Evolutionary conservation across 164 flowering plant genomes (phyloP), one percentile per base, ranked within the genome.

Genomic region (Piper longum): DNA sequence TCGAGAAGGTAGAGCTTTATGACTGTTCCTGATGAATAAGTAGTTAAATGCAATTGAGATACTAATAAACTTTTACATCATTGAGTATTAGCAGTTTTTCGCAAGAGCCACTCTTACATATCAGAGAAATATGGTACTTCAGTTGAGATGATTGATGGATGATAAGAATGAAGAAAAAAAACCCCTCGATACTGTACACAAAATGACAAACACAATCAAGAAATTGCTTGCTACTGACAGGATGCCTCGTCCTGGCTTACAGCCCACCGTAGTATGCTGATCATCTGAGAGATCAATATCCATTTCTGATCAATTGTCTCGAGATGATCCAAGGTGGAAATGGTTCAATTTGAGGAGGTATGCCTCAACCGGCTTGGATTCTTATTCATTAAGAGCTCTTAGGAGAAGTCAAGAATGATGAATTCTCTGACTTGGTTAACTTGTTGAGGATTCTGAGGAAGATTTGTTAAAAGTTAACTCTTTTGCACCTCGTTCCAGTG

Each of bases 401-500:
- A 14, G 52, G 12, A 48, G 52, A 48, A 48, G 14, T 48, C 11
- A 6, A 9, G 52, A 9, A 14, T 48, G 52, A 48, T 26, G 36
- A 26, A 26, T 9, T 48, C 52, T 5, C 14, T 48, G 14, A 48
- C 9, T 12, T 5, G 3, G 17, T 41, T 56, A 56, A 56, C 16
- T 40, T 43, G 52, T 7, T 12, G 5, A 41, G 19, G 7, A 61
- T 26, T 43, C 19, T 57, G 43, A 16, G 61, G 69, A 64, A 41
- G 76, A 65, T 39, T 82, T 61, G 69, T 64, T 71, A 78, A 77
- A 83, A 7, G 95, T 83, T 63, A 81, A 61, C 67, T 76, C 67
- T 65, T 82, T 82, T 2, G 59, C 81, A 65, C 97, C 92, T 56
- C 67, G 44, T 51, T 93, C 97, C 17, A 90, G 77, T 5, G 96